These are phyloP conservation scores for Plenodomus biglobosus DNA, from an alignment of 2,329 filamentous ascomycete species.

Conservation along the genomic window DNA sequence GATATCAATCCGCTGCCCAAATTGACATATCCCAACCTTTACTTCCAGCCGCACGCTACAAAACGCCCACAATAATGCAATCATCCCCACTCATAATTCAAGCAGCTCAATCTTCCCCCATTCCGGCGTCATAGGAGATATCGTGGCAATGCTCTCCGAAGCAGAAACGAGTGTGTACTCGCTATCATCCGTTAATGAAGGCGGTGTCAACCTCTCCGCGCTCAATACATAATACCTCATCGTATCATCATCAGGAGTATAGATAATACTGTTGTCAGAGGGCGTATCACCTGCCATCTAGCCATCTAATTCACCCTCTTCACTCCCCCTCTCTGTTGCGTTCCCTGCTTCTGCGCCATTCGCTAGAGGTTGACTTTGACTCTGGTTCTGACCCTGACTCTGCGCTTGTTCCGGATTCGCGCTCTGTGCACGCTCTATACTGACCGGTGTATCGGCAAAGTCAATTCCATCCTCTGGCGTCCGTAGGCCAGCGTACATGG, in stretches of 20 bases:
- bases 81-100: not conserved
- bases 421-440: slow-evolving; percentile 27
- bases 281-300: slow-evolving; percentile 19
- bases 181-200: not conserved
- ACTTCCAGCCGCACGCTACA: not conserved
- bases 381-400: slow-evolving; percentile 14
- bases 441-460: slow-evolving; percentile 36
- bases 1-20: too few relatives aligned
- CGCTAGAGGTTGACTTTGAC: not conserved
- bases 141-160: not conserved
- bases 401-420: slow-evolving; percentile 17
- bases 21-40: not conserved
- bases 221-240: not conserved
- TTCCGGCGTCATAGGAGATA: not conserved
- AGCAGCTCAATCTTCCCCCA: not conserved
- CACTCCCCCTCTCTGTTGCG: slow-evolving; percentile 28
- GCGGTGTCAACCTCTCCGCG: not conserved
- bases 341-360: slow-evolving; percentile 27
- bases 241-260: not conserved
- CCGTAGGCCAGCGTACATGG: slow-evolving; percentile 51
- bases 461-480: slow-evolving; percentile 43
- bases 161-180: not conserved
- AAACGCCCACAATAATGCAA: not conserved
- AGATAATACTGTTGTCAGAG: not conserved
- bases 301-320: slow-evolving; percentile 53